These are phyloP conservation scores for Sanghuangporus baumii DNA, from an alignment of 1,284 basidiomycete genomes.

Conservation along the genomic window DNA sequence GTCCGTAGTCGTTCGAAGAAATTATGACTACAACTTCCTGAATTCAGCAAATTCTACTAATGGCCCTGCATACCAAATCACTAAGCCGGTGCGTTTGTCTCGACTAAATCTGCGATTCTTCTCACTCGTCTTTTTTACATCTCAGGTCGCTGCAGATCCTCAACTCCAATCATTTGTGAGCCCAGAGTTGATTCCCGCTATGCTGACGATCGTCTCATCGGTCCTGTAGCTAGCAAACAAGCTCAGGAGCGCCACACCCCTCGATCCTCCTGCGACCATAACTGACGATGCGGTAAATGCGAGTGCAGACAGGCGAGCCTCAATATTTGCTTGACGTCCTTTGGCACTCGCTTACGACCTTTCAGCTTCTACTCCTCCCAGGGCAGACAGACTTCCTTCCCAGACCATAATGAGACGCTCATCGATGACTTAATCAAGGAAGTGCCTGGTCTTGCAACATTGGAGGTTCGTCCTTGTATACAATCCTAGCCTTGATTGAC, in stretches of 20 bases:
- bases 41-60: constrained; percentile 26
- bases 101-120: constrained; percentile 8
- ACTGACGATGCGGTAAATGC: constrained; percentile 55
- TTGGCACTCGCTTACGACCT: neutral
- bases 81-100: constrained; percentile 50
- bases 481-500: neutral
- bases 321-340: constrained; percentile 12
- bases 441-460: constrained; percentile 50
- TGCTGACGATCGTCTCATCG: neutral
- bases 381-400: constrained; percentile 74
- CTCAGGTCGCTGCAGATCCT: constrained; percentile 49
- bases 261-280: constrained; percentile 28
- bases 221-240: constrained; percentile 23
- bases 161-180: constrained; percentile 45
- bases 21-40: constrained; percentile 73
- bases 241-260: constrained; percentile 41
- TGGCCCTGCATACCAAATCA: constrained; percentile 61
- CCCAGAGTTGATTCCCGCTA: constrained; percentile 12
- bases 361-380: constrained; percentile 81
- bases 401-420: constrained; percentile 65
- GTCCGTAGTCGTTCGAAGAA: constrained; percentile 63
- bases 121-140: constrained; percentile 1
- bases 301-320: constrained; percentile 64
- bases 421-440: constrained; percentile 49
- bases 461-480: constrained; percentile 48